phyloP scores from a whole-genome alignment of 1,284 basidiomycete genomes.

The Cryptococcus floricola region DNA sequence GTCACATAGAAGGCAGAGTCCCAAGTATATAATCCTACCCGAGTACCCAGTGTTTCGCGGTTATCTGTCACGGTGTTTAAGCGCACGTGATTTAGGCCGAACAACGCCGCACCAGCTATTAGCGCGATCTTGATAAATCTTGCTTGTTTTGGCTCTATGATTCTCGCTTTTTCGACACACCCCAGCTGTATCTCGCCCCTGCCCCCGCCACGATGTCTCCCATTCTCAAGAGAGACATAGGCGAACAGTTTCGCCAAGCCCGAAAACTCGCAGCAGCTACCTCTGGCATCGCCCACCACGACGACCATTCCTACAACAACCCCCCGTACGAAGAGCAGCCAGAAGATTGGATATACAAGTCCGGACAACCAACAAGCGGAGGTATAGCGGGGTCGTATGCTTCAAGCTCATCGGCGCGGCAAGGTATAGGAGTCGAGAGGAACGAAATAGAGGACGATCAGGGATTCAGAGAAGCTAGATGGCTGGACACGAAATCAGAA shows the following conservation, averaged over 20 bases:
- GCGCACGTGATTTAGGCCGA: too few species aligned
- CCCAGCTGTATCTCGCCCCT: too few species aligned
- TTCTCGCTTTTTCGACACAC: too few species aligned
- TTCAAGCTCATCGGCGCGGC: slow-evolving; percentile 13
- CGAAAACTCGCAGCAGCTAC: slow-evolving; percentile 34
- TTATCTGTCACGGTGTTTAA: too few species aligned
- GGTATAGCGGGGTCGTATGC: slow-evolving; percentile 7
- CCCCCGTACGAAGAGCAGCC: slow-evolving; percentile 5
- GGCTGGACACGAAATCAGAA: slow-evolving; percentile 1
- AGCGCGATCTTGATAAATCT: too few species aligned
- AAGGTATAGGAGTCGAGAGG: slow-evolving; percentile 17
- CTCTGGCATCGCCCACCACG: slow-evolving; percentile 6
- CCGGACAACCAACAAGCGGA: neutral
- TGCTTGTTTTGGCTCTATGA: too few species aligned
- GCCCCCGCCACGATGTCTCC: slow-evolving; percentile 33
- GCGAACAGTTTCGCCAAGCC: slow-evolving; percentile 43
- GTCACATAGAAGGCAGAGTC: too few species aligned
- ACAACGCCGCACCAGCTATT: too few species aligned
- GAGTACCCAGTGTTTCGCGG: too few species aligned
- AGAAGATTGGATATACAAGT: neutral
- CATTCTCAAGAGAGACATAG: slow-evolving; percentile 44
- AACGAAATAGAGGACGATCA: slow-evolving; percentile 8
- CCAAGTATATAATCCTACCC: too few species aligned
- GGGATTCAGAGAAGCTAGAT: neutral
- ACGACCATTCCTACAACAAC: neutral